These are phyloP conservation scores for Metschnikowia henanensis DNA, from an alignment of 805 yeast species.

Conservation along the genomic window DNA sequence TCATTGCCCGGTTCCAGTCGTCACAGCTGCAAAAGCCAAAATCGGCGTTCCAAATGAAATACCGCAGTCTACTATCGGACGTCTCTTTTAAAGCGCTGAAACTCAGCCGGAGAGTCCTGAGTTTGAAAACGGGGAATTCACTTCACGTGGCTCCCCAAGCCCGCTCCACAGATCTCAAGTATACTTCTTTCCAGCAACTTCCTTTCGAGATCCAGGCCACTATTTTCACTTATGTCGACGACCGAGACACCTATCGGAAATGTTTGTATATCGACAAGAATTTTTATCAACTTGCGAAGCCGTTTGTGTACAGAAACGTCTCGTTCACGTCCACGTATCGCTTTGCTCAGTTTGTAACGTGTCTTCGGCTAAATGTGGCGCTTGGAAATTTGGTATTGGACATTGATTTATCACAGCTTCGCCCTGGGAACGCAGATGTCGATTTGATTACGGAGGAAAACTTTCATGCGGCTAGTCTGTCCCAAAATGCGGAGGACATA, in stretches of 20 bases:
- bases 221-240: slow-evolving; percentile 37
- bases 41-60: slow-evolving; percentile 43
- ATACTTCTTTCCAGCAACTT: slow-evolving; percentile 25
- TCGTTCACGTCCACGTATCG: slow-evolving; percentile 69
- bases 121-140: slow-evolving; percentile 1
- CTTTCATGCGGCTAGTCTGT: neutral
- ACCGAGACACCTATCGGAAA: slow-evolving; percentile 34
- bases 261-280: slow-evolving; percentile 51
- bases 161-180: neutral
- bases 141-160: neutral
- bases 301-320: slow-evolving; percentile 54
- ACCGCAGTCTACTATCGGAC: slow-evolving; percentile 47
- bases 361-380: slow-evolving; percentile 53
- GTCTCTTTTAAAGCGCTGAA: slow-evolving; percentile 44
- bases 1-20: slow-evolving; percentile 18
- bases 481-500: neutral
- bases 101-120: slow-evolving; percentile 32
- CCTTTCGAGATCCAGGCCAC: slow-evolving; percentile 45
- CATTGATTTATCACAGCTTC: slow-evolving; percentile 56
- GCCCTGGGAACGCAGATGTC: slow-evolving; percentile 32
- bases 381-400: slow-evolving; percentile 56
- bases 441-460: slow-evolving; percentile 13
- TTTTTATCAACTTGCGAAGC: slow-evolving; percentile 53
- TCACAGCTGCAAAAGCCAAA: slow-evolving; percentile 17
- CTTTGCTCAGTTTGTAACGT: slow-evolving; percentile 75